Conservation (phyloP, 768 basidiomycete genomes). For the Macrolepiota albuminosa region DNA sequence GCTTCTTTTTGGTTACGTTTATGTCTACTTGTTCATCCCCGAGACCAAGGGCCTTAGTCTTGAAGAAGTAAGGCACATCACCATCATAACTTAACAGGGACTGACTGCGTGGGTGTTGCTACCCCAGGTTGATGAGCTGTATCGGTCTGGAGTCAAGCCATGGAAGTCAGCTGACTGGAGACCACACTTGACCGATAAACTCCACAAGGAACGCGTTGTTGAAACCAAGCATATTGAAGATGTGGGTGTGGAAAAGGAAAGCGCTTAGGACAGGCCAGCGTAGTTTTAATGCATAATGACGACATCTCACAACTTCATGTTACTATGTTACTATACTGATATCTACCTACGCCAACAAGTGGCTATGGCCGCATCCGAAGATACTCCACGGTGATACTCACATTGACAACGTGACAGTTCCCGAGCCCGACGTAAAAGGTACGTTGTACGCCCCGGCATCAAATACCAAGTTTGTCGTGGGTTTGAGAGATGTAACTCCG, state of each 20-base stretch:
- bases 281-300: background rate
- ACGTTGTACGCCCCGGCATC: conserved; percentile 46
- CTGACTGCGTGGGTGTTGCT: background rate
- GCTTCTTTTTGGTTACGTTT: conserved; percentile 63
- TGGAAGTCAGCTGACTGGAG: conserved; percentile 63
- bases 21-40: conserved; percentile 73
- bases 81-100: background rate
- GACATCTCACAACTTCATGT: conserved; percentile 4
- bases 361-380: no score
- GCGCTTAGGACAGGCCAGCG: background rate
- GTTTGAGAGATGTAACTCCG: conserved; percentile 35
- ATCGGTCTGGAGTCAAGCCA: conserved; percentile 58
- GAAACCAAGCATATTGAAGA: conserved; percentile 10
- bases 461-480: conserved; percentile 28
- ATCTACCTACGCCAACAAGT: no score
- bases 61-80: conserved; percentile 48
- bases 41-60: conserved; percentile 77
- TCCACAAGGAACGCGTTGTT: conserved; percentile 27
- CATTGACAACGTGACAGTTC: conserved; percentile 26
- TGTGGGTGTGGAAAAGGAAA: conserved; percentile 14
- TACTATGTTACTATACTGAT: background rate
- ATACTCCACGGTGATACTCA: background rate
- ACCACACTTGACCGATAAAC: conserved; percentile 41
- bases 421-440: conserved; percentile 37
- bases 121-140: conserved; percentile 66